Evolutionary conservation across 495 filamentous ascomycete genomes (phyloP), one percentile per base, ranked within the genome.

Genomic region (Penicillium coffeae): DNA sequence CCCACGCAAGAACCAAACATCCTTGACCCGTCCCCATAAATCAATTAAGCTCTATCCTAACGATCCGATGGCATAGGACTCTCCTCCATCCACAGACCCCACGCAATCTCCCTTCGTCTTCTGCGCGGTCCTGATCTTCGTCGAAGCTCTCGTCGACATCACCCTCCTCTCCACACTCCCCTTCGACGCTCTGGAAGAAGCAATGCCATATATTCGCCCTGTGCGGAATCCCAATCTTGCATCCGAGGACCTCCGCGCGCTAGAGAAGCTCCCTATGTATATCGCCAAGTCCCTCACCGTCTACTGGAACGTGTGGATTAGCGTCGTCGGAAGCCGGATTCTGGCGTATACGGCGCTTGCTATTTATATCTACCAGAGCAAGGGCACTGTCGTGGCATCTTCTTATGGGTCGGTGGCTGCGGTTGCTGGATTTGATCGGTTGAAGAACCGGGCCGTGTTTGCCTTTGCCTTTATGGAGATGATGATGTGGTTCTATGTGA

Each of bases 391-490:
- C 20, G 48, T 66, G 45, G 64, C 68, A 9, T 67, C 69, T 34
- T 49, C 44, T 27, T 58, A 48, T 68, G 49, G 16, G 43, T 60
- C 45, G 46, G 59, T 47, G 54, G 63, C 52, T 39, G 55, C 47
- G 8, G 41, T 38, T 15, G 54, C 44, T 16, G 71, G 63, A 16
- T 51, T 69, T 62, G 86, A 80, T 48, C 79, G 82, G 27, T 59
- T 93, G 59, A 87, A 88, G 69, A 91, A 89, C 58, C 66, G 86
- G 20, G 75, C 92, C 6, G 82, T 93, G 9, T 94, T 96, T 58
- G 84, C 87, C 0, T 94, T 86, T 69, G 82, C 79, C 12, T 90
- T 94, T 60, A 62, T 93, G 68, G 90, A 96, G 73, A 84, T 90
- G 68, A 72, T 89, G 59, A 77, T 79, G 44, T 95, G 89, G 90